Percentiles rank a stretch among this genome's conserved stretches.
Conservation (phyloP, 176 grass and related monocot species). For the Aechmea fasciata region DNA sequence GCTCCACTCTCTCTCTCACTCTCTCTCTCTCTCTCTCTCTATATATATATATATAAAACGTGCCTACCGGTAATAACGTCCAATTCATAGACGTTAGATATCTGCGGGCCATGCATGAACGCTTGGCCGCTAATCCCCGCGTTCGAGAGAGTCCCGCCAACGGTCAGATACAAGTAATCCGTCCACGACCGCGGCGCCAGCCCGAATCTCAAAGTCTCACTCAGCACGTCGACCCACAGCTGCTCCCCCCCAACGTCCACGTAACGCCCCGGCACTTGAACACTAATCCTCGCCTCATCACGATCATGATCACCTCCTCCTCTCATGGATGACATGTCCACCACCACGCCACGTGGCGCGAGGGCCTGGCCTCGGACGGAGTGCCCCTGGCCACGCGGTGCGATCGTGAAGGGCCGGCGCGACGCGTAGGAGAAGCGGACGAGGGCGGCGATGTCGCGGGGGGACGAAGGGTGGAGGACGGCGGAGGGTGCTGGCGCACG, state of each 20-base stretch:
- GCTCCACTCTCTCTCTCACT: too few relatives aligned
- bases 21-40: too few relatives aligned
- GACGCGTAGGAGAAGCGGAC: slow-evolving; percentile 7
- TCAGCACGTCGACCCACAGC: slow-evolving; percentile 59
- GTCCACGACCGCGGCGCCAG: slow-evolving; percentile 43
- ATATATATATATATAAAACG: background rate
- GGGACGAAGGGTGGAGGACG: background rate
- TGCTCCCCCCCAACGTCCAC: slow-evolving; percentile 73
- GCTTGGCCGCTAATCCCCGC: slow-evolving; percentile 57
- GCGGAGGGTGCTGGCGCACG: background rate
- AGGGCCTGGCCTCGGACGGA: slow-evolving; percentile 38
- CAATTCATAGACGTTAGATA: slow-evolving; percentile 63
- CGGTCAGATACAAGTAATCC: slow-evolving; percentile 55
- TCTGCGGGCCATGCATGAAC: slow-evolving; percentile 48
- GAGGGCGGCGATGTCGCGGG: background rate
- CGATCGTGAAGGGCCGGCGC: slow-evolving; percentile 23
- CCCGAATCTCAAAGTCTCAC: slow-evolving; percentile 26
- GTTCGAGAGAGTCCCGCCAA: slow-evolving; percentile 69
- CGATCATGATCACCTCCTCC: background rate
- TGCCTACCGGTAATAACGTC: slow-evolving; percentile 53
- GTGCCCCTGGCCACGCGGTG: slow-evolving; percentile 37
- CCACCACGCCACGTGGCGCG: slow-evolving; percentile 18
- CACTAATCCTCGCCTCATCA: slow-evolving; percentile 16
- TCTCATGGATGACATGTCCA: background rate
- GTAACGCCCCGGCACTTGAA: slow-evolving; percentile 11